Base-by-base conservation (phyloP, 148 eudicot genomes). In the Pouteria glomerata region DNA sequence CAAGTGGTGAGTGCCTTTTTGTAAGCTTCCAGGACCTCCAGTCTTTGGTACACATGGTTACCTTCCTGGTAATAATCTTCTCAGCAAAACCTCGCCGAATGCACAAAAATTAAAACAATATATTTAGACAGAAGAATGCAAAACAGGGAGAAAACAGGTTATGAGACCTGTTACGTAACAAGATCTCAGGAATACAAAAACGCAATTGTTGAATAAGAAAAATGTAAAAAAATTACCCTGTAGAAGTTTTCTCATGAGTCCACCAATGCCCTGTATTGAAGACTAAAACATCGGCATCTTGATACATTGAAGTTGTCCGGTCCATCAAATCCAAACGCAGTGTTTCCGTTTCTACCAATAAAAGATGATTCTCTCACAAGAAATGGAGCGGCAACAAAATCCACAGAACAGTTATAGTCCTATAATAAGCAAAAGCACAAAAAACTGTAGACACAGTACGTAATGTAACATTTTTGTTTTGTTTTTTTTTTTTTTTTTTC, bases 221-320 rank as follows among this genome's bases (percentile, higher is more conserved):
- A 42, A 51, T 57, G 7, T 5, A 31, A 29, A 51, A 23, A 41
- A 63, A 76, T 85, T 63, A 89, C 99, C 99, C 97, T 77, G 57
- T 84, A 12, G 93, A 81, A 45, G 96, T 95, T 78, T 95, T 95
- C 80, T 89, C 97, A 74, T 95, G 99, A 51, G 97, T 89, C 99
- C 99, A 95, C 99, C 99, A 95, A 70, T 95, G 99, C 5, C 96
- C 99, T 0, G 97, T 95, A 74, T 95, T 95, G 77, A 91, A 95
- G 77, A 95, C 78, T 30, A 95, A 26, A 56, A 91, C 78, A 81
- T 95, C 90, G 41, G 97, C 99, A 73, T 89, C 96, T n/a, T 69
- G 81, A 82, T 89, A 95, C 91, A 80, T 88, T 57, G 83, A 64
- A 68, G 91, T 85, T 2, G 91, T 82, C 71, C 50, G 37, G 63